Percentiles rank a stretch among this genome's conserved stretches.
Evolutionary conservation across 2,329 filamentous ascomycete genomes (phyloP).

Genomic region (Biscogniauxia mediterranea): DNA sequence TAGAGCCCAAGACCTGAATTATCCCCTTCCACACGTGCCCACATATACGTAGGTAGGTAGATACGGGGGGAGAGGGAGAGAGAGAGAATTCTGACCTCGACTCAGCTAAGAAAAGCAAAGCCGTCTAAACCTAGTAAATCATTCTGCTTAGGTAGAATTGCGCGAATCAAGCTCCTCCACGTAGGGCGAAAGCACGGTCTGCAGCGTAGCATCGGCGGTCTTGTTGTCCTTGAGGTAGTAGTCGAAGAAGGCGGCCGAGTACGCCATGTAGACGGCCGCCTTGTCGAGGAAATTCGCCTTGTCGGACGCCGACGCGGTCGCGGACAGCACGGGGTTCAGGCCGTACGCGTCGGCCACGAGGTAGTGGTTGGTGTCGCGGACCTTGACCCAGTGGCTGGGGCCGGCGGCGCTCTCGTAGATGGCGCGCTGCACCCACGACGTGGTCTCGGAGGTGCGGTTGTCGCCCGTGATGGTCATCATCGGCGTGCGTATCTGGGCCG

Average conservation of each 20-base stretch:
- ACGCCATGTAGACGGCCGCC: conserved; percentile 17
- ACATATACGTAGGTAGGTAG: too few species aligned
- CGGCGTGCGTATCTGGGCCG: conserved; percentile 12
- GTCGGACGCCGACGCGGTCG: conserved; percentile 3
- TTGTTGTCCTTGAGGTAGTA: conserved; percentile 13
- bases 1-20: too few species aligned
- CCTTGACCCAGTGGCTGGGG: conserved; percentile 13
- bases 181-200: too few species aligned
- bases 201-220: too few species aligned
- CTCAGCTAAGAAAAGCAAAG: too few species aligned
- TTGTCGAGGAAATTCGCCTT: conserved; percentile 13
- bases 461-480: conserved; percentile 17
- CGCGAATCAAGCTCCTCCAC: too few species aligned
- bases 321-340: conserved; percentile 9
- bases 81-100: too few species aligned
- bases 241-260: conserved; percentile 17
- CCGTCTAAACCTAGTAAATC: too few species aligned
- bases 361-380: conserved; percentile 14
- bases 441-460: conserved; percentile 15
- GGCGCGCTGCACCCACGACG: conserved; percentile 11
- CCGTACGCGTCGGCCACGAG: conserved; percentile 14
- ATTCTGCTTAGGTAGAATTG: too few species aligned
- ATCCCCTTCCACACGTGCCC: too few species aligned
- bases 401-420: conserved; percentile 10
- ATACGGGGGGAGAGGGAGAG: too few species aligned